Conservation (phyloP, 1,284 basidiomycete species). For the Irpex sp. region DNA sequence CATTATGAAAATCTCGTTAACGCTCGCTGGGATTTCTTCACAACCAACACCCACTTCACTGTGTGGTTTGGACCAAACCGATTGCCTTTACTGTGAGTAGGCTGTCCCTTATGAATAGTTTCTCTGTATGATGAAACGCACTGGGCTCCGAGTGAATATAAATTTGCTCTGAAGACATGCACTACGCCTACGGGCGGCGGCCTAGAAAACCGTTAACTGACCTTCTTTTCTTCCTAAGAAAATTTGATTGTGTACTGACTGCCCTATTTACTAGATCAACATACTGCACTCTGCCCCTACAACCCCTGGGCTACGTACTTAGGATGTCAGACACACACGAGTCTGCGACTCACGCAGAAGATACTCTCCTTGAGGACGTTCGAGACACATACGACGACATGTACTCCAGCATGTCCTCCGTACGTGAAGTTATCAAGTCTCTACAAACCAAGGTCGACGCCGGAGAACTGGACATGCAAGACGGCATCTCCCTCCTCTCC, state of each 20-base stretch:
- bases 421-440: not conserved
- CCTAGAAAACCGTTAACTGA: slow-evolving; percentile 91
- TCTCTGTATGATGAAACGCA: slow-evolving; percentile 70
- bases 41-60: not conserved
- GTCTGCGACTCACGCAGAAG: not conserved
- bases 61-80: not conserved
- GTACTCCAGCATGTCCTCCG: not conserved
- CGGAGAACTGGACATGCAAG: slow-evolving; percentile 57
- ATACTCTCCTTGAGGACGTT: not conserved
- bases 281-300: not conserved
- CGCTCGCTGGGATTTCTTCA: not conserved
- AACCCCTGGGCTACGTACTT: not conserved
- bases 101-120: not conserved
- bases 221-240: slow-evolving; percentile 9
- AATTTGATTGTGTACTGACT: not conserved
- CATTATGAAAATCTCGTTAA: not conserved
- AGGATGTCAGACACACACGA: not conserved
- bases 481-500: slow-evolving; percentile 89
- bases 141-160: slow-evolving; percentile 73
- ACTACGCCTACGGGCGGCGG: slow-evolving; percentile 77
- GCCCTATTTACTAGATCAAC: not conserved
- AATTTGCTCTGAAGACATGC: slow-evolving; percentile 54
- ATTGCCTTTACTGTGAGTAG: not conserved
- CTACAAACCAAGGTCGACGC: slow-evolving; percentile 28
- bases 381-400: not conserved